A percentile compares a stretch with the other conserved stretches of the same genome.
phyloP scores from a whole-genome alignment of 2,329 filamentous ascomycete species.

The Didymella pomorum region DNA sequence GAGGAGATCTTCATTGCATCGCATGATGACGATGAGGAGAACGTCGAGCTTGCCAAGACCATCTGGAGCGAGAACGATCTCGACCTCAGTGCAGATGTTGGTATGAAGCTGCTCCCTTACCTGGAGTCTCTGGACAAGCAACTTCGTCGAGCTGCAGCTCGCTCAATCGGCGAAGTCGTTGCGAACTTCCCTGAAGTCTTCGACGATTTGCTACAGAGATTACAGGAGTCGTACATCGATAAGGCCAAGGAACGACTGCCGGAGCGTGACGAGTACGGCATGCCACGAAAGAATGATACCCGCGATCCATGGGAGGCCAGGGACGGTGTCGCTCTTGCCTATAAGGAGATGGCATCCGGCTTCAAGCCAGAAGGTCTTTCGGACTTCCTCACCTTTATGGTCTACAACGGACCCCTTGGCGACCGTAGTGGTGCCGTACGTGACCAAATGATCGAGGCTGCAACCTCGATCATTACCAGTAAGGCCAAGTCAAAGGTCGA shows the following conservation, averaged over 20 bases:
- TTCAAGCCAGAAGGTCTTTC: constrained; percentile 76
- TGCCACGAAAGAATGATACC: constrained; percentile 88
- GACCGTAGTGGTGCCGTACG: constrained; percentile 81
- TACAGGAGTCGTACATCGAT: constrained; percentile 77
- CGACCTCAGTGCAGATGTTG: constrained; percentile 69
- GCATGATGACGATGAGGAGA: constrained; percentile 90
- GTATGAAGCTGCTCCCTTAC: constrained; percentile 76
- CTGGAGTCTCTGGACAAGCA: constrained; percentile 81
- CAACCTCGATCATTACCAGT: constrained; percentile 78
- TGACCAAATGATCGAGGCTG: constrained; percentile 90
- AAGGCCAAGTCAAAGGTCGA: constrained; percentile 87
- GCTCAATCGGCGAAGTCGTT: constrained; percentile 79
- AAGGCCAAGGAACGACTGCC: constrained; percentile 83
- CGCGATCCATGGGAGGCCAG: constrained; percentile 90
- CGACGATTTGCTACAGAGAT: constrained; percentile 66
- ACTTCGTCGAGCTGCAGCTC: constrained; percentile 82
- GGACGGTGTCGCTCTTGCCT: constrained; percentile 86
- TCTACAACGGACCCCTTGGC: constrained; percentile 84
- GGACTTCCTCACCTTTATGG: constrained; percentile 82
- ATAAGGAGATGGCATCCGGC: constrained; percentile 78
- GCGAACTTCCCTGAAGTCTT: constrained; percentile 67
- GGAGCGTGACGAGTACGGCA: constrained; percentile 90
- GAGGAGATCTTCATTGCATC: constrained; percentile 93
- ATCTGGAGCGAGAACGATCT: constrained; percentile 97
- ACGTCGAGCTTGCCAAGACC: constrained; percentile 79